phyloP scores from a whole-genome alignment of 164 flowering plant genomes.

The Malania oleifera region DNA sequence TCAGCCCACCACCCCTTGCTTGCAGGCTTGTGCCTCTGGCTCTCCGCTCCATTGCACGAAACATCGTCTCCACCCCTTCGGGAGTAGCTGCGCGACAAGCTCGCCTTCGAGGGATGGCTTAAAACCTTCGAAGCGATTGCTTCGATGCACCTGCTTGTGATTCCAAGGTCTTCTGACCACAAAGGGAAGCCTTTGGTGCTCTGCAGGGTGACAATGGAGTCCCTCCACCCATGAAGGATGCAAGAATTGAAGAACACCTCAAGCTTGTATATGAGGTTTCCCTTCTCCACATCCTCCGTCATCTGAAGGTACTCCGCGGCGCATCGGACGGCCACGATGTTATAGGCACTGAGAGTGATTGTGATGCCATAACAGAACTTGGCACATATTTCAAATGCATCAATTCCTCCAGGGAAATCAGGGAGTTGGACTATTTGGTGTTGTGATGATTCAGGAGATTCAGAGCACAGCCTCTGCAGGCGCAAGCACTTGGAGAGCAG shows the following conservation, averaged over 20 bases:
- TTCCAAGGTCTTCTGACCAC: slow-evolving; percentile 77
- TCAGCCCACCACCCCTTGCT: slow-evolving; percentile 85
- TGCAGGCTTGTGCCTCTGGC: slow-evolving; percentile 26
- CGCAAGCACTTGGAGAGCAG: slow-evolving; percentile 77
- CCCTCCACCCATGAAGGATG: slow-evolving; percentile 91
- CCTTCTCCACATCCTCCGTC: slow-evolving; percentile 94
- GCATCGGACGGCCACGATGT: slow-evolving; percentile 73
- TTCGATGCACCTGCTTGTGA: slow-evolving; percentile 79
- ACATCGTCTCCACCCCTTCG: slow-evolving; percentile 47
- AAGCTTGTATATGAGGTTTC: slow-evolving; percentile 73
- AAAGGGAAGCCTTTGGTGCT: slow-evolving; percentile 58
- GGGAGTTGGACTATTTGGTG: slow-evolving; percentile 60
- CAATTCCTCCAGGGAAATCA: slow-evolving; percentile 87
- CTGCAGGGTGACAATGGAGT: slow-evolving; percentile 63
- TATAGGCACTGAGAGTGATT: slow-evolving; percentile 81
- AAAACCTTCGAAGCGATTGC: slow-evolving; percentile 54
- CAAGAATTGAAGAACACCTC: slow-evolving; percentile 85
- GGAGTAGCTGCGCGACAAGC: slow-evolving; percentile 54
- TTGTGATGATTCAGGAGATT: slow-evolving; percentile 47
- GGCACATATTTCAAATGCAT: slow-evolving; percentile 88
- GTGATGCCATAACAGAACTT: slow-evolving; percentile 97
- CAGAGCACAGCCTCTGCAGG: slow-evolving; percentile 60
- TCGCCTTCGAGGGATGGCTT: slow-evolving; percentile 48
- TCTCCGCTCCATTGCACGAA: slow-evolving; percentile 55
- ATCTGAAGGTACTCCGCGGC: slow-evolving; percentile 91